phyloP scores from a whole-genome alignment of 345 rosid species.

The Acer negundo region DNA sequence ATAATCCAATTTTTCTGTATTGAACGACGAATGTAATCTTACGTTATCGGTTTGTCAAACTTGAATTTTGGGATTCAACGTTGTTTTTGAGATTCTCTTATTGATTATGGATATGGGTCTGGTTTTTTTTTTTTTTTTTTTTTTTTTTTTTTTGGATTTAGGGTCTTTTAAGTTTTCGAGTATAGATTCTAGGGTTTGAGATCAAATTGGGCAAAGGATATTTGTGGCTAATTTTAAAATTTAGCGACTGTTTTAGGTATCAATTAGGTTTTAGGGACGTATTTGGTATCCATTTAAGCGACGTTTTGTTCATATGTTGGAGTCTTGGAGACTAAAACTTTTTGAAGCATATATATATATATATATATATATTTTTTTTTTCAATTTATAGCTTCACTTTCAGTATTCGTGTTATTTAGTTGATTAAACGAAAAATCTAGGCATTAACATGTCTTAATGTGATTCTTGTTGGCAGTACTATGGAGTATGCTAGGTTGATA shows the following conservation, averaged over 20 bases:
- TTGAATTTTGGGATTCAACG: neutral
- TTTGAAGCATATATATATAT: too few relatives aligned
- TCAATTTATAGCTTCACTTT: neutral
- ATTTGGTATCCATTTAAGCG: too few relatives aligned
- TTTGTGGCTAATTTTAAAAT: too few relatives aligned
- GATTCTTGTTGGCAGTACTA: neutral
- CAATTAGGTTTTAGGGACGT: too few relatives aligned
- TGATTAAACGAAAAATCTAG: neutral
- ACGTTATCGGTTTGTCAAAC: neutral
- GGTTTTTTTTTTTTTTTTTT: neutral
- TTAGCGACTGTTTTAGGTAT: too few relatives aligned
- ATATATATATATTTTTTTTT: too few relatives aligned
- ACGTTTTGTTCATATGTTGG: too few relatives aligned
- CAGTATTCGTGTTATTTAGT: neutral
- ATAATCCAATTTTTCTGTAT: neutral
- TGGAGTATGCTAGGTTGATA: constrained; percentile 6
- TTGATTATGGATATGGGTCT: neutral
- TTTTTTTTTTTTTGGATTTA: neutral
- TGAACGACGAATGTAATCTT: neutral
- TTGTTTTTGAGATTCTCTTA: neutral
- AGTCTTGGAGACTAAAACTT: too few relatives aligned
- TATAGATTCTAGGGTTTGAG: neutral
- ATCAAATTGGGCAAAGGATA: neutral
- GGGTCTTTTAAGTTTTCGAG: neutral
- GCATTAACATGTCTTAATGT: neutral